These are phyloP conservation scores for Dactylellina haptotyla DNA, from an alignment of 2,329 filamentous ascomycete species.

Conservation along the genomic window DNA sequence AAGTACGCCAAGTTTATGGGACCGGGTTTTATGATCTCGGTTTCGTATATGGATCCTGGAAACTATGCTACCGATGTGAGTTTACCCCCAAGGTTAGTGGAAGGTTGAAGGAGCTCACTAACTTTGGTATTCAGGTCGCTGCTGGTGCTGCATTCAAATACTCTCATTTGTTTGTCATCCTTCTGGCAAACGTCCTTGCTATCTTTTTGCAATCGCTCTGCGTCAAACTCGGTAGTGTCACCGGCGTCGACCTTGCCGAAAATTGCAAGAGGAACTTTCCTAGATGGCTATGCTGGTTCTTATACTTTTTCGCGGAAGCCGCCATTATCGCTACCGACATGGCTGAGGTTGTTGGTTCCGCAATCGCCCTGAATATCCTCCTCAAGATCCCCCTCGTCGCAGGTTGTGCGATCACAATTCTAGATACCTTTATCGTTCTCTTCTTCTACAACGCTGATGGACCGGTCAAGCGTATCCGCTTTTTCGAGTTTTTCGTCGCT, in stretches of 20 bases:
- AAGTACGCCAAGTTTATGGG: conserved; percentile 71
- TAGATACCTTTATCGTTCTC: conserved; percentile 75
- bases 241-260: conserved; percentile 67
- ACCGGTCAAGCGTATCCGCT: conserved; percentile 69
- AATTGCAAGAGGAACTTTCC: conserved; percentile 67
- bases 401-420: conserved; percentile 74
- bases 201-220: conserved; percentile 75
- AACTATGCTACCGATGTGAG: conserved; percentile 74
- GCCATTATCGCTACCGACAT: conserved; percentile 71
- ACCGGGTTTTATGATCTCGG: conserved; percentile 73
- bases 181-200: conserved; percentile 76
- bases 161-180: conserved; percentile 73
- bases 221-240: conserved; percentile 70
- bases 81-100: not conserved
- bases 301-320: conserved; percentile 68
- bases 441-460: conserved; percentile 73
- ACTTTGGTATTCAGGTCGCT: conserved; percentile 63
- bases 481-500: conserved; percentile 74
- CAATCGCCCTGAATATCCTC: conserved; percentile 75
- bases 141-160: conserved; percentile 75
- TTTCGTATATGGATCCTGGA: conserved; percentile 71
- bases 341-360: conserved; percentile 75
- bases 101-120: not conserved
- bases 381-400: conserved; percentile 73
- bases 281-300: conserved; percentile 66